These are phyloP conservation scores for Termitomyces sp. DNA, from an alignment of 768 basidiomycete species.

Conservation along the genomic window DNA sequence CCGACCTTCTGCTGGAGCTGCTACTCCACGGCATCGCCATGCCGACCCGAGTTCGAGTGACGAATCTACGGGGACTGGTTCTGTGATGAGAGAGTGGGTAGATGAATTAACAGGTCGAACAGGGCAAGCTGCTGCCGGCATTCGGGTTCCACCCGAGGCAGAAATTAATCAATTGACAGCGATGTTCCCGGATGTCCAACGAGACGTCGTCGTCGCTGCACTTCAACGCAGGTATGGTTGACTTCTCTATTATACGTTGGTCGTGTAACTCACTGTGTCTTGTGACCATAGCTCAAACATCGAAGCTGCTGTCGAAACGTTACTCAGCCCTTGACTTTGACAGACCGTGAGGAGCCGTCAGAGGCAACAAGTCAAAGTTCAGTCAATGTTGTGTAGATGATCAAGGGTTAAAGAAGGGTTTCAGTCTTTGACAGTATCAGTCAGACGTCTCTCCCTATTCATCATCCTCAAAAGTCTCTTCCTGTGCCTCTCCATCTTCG, in stretches of 20 bases:
- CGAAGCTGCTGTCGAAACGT: slow-evolving; percentile 79
- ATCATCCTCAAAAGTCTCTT: slow-evolving; percentile 38
- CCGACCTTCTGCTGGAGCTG: slow-evolving; percentile 29
- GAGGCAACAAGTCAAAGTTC: slow-evolving; percentile 9
- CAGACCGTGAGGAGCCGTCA: slow-evolving; percentile 4
- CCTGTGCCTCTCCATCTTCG: slow-evolving; percentile 43
- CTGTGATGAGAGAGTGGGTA: slow-evolving; percentile 78
- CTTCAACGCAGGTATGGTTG: slow-evolving; percentile 71
- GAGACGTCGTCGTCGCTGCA: slow-evolving; percentile 72
- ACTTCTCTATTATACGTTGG: slow-evolving; percentile 12
- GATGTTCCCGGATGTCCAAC: slow-evolving; percentile 83
- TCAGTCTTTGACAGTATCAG: slow-evolving; percentile 22
- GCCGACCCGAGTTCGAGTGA: slow-evolving; percentile 22
- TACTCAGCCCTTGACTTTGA: slow-evolving; percentile 48
- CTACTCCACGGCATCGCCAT: slow-evolving; percentile 22
- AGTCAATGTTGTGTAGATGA: slow-evolving; percentile 15
- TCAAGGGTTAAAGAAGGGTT: slow-evolving; percentile 18
- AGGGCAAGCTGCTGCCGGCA: slow-evolving; percentile 50
- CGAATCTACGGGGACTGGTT: slow-evolving; percentile 31
- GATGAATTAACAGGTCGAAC: slow-evolving; percentile 71
- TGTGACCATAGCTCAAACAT: slow-evolving; percentile 58
- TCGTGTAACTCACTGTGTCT: slow-evolving; percentile 1
- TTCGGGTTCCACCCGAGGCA: slow-evolving; percentile 69
- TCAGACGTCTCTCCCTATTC: slow-evolving; percentile 29
- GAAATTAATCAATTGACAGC: slow-evolving; percentile 72